Evolutionary conservation across 768 basidiomycete species (phyloP).

Genomic region (Boletus vinaceobasis): DNA sequence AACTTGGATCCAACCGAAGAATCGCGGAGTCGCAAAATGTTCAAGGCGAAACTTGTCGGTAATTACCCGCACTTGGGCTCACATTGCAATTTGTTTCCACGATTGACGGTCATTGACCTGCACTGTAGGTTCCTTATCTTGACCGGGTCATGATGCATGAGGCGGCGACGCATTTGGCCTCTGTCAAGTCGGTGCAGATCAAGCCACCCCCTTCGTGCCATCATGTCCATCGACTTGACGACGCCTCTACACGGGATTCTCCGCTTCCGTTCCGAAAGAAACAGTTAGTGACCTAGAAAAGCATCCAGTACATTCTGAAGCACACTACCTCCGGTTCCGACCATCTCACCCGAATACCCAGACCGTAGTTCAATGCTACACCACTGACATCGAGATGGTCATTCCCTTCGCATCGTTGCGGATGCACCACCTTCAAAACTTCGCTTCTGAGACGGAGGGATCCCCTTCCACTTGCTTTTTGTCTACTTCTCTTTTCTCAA

Average conservation of each 20-base stretch:
- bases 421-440: neutral
- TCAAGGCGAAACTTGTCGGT: neutral
- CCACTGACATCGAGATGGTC: neutral
- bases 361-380: neutral
- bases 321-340: too few species aligned
- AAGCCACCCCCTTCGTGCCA: neutral
- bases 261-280: neutral
- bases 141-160: neutral
- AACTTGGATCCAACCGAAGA: too few species aligned
- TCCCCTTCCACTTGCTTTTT: neutral
- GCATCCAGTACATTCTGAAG: neutral
- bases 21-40: neutral
- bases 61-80: neutral
- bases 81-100: neutral
- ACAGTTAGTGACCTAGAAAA: neutral
- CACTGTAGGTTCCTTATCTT: neutral
- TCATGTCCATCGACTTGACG: neutral
- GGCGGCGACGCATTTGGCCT: neutral
- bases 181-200: neutral
- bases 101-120: slow-evolving; percentile 10
- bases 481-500: neutral
- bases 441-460: slow-evolving; percentile 5
- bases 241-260: neutral
- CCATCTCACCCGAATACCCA: neutral
- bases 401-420: neutral